Evolutionary conservation across 768 basidiomycete genomes (phyloP), one percentile per base, ranked within the genome.

Genomic region (Tylopilus felleus): DNA sequence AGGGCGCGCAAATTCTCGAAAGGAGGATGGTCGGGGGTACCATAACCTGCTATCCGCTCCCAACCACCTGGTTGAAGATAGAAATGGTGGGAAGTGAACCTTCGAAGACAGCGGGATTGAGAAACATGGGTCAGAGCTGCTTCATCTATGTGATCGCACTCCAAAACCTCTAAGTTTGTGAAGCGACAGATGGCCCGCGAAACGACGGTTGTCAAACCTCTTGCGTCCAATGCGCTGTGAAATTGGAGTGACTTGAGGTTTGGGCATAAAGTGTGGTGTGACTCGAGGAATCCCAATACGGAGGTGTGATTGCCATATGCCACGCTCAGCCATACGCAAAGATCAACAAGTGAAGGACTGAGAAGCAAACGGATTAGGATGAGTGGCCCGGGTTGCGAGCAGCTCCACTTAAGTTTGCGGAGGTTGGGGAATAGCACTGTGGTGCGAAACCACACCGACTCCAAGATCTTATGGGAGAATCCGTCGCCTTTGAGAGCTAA

Each of bases 1-100:
- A 60, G 49, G 35, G 19, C 16, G 16, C 52, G n/a, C 48, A 59
- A n/a, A 17, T 60, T 55, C 31, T 52, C 21, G 35, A 60, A 60
- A 19, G 23, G 52, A 12, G 47, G 28, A n/a, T 5, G 13, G 16
- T 17, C 16, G 16, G 4, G 35, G 17, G 35, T 35, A 6, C 12
- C n/a, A n/a, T 28, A 12, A 22, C 36, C 12, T 41, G 38, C 36
- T 10, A 59, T 36, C n/a, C 28, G 28, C 27, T 13, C 40, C 40
- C 52, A 28, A 22, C 5, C 19, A n/a, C 45, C 46, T 28, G 41
- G 36, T 14, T n/a, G 21, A 22, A 16, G 23, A n/a, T 47, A 6
- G 21, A 14, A 3, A 16, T 59, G 33, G 13, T 1, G 25, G 14
- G 28, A 25, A 8, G 2, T 36, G 17, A 17, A 36, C 41, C 13